Evolutionary conservation across 2,329 filamentous ascomycete species (phyloP), one percentile per base, ranked within the genome.

Genomic region (Aspergillus caelatus): DNA sequence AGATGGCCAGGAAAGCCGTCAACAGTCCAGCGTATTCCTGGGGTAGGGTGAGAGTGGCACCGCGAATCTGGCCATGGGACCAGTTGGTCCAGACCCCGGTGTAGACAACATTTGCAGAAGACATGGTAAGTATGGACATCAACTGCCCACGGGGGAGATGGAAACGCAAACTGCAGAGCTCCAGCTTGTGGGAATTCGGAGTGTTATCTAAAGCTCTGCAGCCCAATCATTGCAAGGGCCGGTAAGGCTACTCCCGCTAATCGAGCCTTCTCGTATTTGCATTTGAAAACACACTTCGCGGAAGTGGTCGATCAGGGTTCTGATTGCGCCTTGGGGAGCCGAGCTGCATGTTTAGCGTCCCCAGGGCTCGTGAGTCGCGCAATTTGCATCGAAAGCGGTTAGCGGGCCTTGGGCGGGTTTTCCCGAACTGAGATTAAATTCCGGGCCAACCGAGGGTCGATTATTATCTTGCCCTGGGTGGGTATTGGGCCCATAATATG

Each of bases 1-100:
- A 74, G 12, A 72, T 43, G 30, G 72, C 73, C 12, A 74, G 64
- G 53, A 74, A 71, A 1, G 72, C 71, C 9, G 67, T 70, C 34
- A 75, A 64, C 9, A 74, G 50, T 4, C 69, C 62, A 16, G 64
- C 71, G 56, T 65, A 65, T 36, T 65, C 36, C 16, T 60, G 59
- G 3, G 67, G 62, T 4, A 74, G 62, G 5, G 73, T 75, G 11
- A 75, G 32, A 2, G 71, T 75, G 19, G 70, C 66, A 26, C 73
- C 73, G 21, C 62, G 57, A 46, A 73, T 45, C 2, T 53, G 19
- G 9, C 66, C 69, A 32, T 68, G 58, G 14, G 73, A 71, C 64
- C 68, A 70, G 53, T 75, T 67, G 23, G 70, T 64, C 72, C 72
- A 75, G 21, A 60, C 39, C 30, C 72, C 72, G 9, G 68, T 66